Evolutionary conservation across 768 basidiomycete genomes (phyloP).

Genomic region (Jaapia argillacea): DNA sequence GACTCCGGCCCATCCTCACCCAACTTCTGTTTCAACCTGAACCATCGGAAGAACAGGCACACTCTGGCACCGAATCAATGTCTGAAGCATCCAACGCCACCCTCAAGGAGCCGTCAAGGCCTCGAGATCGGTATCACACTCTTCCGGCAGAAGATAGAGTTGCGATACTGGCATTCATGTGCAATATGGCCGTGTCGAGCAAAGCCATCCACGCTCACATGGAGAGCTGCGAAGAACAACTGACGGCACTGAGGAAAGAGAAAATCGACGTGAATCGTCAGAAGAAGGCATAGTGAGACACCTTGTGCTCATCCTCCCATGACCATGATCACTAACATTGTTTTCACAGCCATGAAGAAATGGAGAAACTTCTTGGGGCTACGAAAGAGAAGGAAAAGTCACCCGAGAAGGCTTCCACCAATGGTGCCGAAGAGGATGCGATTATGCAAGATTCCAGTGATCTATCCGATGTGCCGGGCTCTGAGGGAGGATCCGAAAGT

Average conservation of each 20-base stretch:
- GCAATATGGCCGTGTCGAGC: slow-evolving; percentile 83
- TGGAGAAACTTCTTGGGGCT: slow-evolving; percentile 53
- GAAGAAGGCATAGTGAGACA: slow-evolving; percentile 77
- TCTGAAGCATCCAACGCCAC: slow-evolving; percentile 27
- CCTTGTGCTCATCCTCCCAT: slow-evolving; percentile 1
- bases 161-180: slow-evolving; percentile 79
- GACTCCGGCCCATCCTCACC: slow-evolving; percentile 60
- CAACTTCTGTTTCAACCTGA: slow-evolving; percentile 66
- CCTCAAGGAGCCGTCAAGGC: slow-evolving; percentile 36
- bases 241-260: slow-evolving; percentile 91
- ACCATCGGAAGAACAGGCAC: slow-evolving; percentile 27
- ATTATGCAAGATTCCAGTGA: slow-evolving; percentile 61
- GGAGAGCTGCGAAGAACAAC: slow-evolving; percentile 81
- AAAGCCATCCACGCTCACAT: slow-evolving; percentile 82
- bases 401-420: slow-evolving; percentile 22
- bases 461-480: slow-evolving; percentile 55
- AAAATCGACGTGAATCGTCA: slow-evolving; percentile 90
- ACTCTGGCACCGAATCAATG: slow-evolving; percentile 32
- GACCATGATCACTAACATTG: slow-evolving; percentile 5
- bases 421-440: slow-evolving; percentile 42
- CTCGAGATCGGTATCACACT: slow-evolving; percentile 60
- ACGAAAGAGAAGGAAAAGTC: slow-evolving; percentile 36
- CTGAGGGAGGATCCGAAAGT: slow-evolving; percentile 54
- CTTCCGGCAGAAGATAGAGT: slow-evolving; percentile 76
- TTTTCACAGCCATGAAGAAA: slow-evolving; percentile 55